Conservation (phyloP, 192 early-diverging fungal species). For the Rhizoclosmatium globosum region DNA sequence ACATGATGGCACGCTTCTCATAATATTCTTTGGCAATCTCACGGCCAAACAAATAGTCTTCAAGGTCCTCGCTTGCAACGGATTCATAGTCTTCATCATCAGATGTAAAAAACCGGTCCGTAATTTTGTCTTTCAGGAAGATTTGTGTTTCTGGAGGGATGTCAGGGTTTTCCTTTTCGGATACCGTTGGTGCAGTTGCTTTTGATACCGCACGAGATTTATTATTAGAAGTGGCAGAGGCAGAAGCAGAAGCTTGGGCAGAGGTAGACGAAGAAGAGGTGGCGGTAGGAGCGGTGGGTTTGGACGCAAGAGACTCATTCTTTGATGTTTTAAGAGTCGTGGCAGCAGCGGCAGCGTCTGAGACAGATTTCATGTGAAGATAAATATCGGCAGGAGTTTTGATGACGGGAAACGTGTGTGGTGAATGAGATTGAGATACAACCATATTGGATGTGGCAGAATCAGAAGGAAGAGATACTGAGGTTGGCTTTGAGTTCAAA, state of each 20-base stretch:
- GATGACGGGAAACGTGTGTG: background rate
- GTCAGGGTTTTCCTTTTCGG: background rate
- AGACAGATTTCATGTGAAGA: conserved; percentile 39
- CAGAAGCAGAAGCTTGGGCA: background rate
- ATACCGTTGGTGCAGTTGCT: background rate
- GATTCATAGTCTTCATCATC: conserved; percentile 37
- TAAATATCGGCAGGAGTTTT: conserved; percentile 52
- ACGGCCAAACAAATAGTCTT: conserved; percentile 52
- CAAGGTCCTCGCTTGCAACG: conserved; percentile 40
- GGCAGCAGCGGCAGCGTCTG: background rate
- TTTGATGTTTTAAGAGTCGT: background rate
- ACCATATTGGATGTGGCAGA: background rate
- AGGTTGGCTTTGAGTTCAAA: conserved; percentile 11
- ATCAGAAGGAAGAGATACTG: background rate
- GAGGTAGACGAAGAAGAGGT: background rate
- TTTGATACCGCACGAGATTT: too few species aligned
- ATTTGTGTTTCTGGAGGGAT: background rate
- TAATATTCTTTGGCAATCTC: conserved; percentile 49
- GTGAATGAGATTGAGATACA: too few species aligned
- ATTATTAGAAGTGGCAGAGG: background rate
- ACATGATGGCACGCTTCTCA: conserved; percentile 32
- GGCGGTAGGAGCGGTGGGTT: too few species aligned
- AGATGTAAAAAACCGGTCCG: background rate
- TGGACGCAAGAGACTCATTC: background rate
- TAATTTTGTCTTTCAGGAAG: conserved; percentile 16